Percentiles rank a stretch among this genome's conserved stretches.
Evolutionary conservation across 2,329 filamentous ascomycete genomes (phyloP).

Genomic region (Waltergamsia citrina): DNA sequence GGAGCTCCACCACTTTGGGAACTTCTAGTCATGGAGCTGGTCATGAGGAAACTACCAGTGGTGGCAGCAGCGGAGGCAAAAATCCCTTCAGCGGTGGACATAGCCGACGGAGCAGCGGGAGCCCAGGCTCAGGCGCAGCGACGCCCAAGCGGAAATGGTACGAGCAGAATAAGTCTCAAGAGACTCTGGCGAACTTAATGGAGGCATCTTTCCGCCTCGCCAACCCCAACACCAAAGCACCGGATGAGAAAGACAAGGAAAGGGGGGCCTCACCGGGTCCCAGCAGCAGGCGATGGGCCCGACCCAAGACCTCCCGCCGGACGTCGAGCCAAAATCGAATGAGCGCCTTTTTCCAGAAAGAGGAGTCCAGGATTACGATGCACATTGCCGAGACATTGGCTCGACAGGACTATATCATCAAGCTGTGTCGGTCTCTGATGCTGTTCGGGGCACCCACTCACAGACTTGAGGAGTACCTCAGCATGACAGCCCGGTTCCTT

Average conservation of each 20-base stretch:
- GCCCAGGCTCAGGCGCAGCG: slow-evolving; percentile 22
- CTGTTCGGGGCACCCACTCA: slow-evolving; percentile 83
- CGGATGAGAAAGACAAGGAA: neutral
- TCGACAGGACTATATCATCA: slow-evolving; percentile 73
- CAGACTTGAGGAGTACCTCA: slow-evolving; percentile 81
- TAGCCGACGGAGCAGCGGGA: slow-evolving; percentile 3
- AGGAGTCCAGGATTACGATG: slow-evolving; percentile 35
- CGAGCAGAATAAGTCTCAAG: slow-evolving; percentile 34
- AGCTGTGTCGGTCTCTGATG: slow-evolving; percentile 79
- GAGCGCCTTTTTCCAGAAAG: slow-evolving; percentile 27
- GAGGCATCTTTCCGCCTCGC: slow-evolving; percentile 34
- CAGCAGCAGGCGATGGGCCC: neutral
- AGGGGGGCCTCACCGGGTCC: slow-evolving; percentile 20
- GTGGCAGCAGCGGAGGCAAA: neutral
- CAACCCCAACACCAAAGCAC: slow-evolving; percentile 16
- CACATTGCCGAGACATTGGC: slow-evolving; percentile 59
- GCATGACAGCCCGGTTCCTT: slow-evolving; percentile 72
- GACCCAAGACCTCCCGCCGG: neutral
- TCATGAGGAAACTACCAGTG: neutral
- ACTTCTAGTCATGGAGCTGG: neutral
- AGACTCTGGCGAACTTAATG: slow-evolving; percentile 35
- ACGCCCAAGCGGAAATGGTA: slow-evolving; percentile 41
- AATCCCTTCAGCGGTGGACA: neutral
- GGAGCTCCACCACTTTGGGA: neutral
- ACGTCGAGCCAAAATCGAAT: slow-evolving; percentile 1